Evolutionary conservation across 2,329 filamentous ascomycete genomes (phyloP).

Genomic region (Botrytis elliptica): DNA sequence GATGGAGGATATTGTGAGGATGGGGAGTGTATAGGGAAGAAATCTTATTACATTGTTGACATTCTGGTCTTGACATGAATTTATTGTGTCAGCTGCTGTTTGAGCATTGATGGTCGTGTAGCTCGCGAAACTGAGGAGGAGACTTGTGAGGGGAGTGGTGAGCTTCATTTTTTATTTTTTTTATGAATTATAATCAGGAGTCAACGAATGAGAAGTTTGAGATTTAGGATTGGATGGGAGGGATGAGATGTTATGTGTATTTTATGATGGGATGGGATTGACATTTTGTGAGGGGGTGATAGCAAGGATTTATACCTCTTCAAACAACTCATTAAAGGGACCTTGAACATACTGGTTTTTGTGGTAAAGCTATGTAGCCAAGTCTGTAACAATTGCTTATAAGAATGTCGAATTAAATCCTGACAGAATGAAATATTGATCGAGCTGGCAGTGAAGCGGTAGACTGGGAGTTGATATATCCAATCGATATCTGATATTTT

Average conservation of each 20-base stretch:
- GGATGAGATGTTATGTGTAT: not conserved
- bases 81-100: not conserved
- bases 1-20: no score
- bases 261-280: not conserved
- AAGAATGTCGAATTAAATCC: not conserved
- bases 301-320: not conserved
- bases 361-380: not conserved
- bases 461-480: not conserved
- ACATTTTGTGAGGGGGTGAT: no score
- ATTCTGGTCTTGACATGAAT: not conserved
- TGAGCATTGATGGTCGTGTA: not conserved
- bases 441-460: not conserved
- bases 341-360: not conserved
- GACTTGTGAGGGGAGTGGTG: not conserved
- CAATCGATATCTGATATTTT: not conserved
- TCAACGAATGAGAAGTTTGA: not conserved
- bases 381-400: not conserved
- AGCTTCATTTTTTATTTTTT: not conserved
- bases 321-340: not conserved
- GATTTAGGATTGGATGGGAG: rapidly evolving
- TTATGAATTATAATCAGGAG: rapidly evolving
- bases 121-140: not conserved
- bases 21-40: rapidly evolving
- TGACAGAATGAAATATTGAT: not conserved
- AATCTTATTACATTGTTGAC: not conserved